phyloP scores from a whole-genome alignment of 75 land plant species.

The Pinus tabuliformis region DNA sequence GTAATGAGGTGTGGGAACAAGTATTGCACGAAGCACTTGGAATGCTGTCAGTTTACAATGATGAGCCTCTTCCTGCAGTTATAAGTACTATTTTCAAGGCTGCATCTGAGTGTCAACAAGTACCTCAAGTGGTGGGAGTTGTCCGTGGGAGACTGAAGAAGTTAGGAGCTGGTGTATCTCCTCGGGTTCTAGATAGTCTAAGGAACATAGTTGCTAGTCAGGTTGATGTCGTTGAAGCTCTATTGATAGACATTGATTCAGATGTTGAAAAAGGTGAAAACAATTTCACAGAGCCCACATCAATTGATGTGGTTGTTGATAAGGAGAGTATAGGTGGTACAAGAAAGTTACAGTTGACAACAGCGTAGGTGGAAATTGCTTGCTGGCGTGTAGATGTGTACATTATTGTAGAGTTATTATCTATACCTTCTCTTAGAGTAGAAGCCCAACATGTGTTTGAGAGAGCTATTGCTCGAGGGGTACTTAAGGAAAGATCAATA shows the following conservation, averaged over 20 bases:
- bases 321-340: constrained; percentile 25
- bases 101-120: constrained; percentile 35
- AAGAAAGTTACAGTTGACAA: constrained; percentile 27
- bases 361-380: constrained; percentile 30
- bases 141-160: constrained; percentile 37
- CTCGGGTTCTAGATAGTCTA: constrained; percentile 38
- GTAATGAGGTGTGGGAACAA: constrained; percentile 42
- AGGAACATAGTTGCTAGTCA: constrained; percentile 28
- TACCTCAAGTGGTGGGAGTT: constrained; percentile 41
- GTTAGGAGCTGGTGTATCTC: constrained; percentile 41
- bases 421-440: constrained; percentile 35
- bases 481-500: constrained; percentile 37
- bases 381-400: constrained; percentile 53
- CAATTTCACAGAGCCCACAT: constrained; percentile 24
- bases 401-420: constrained; percentile 38
- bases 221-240: constrained; percentile 37
- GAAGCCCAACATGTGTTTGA: constrained; percentile 48
- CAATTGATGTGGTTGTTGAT: constrained; percentile 16
- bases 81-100: constrained; percentile 44
- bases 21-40: constrained; percentile 32
- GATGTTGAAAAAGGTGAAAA: constrained; percentile 38
- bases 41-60: constrained; percentile 28
- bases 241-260: constrained; percentile 40
- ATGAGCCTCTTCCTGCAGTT: constrained; percentile 35
- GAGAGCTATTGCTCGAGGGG: constrained; percentile 44